Conservation (phyloP, 345 rosid species). For the Draba incana region DNA sequence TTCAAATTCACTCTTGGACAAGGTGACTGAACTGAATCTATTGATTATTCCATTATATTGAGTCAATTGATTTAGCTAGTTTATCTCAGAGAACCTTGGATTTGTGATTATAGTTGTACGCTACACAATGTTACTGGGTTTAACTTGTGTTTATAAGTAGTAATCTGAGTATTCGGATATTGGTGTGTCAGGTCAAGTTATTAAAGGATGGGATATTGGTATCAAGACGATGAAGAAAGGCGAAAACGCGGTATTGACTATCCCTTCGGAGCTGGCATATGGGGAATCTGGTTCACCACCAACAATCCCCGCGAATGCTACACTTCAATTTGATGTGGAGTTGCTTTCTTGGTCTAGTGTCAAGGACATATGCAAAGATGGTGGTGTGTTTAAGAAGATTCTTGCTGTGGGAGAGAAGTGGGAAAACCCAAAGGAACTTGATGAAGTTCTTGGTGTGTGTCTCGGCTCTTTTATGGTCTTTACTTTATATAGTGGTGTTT, state of each 20-base stretch:
- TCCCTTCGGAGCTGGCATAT: slow-evolving; percentile 82
- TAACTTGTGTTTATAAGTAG: neutral
- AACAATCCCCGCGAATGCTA: slow-evolving; percentile 84
- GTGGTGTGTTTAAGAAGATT: slow-evolving; percentile 80
- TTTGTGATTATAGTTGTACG: neutral
- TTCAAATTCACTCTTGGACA: slow-evolving; percentile 95
- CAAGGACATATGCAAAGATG: slow-evolving; percentile 86
- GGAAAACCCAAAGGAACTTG: slow-evolving; percentile 81
- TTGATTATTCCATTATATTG: neutral
- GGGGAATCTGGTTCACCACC: slow-evolving; percentile 90
- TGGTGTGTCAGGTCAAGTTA: slow-evolving; percentile 66
- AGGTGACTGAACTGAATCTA: slow-evolving; percentile 48
- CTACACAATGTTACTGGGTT: neutral
- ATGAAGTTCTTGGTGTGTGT: slow-evolving; percentile 70
- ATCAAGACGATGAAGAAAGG: slow-evolving; percentile 97
- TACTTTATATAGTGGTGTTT: neutral
- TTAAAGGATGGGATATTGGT: slow-evolving; percentile 97
- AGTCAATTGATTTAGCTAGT: neutral
- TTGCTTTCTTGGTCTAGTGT: slow-evolving; percentile 78
- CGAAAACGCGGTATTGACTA: slow-evolving; percentile 85
- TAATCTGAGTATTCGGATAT: neutral
- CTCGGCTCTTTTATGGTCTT: neutral
- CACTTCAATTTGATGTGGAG: slow-evolving; percentile 85
- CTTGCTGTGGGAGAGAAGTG: slow-evolving; percentile 70
- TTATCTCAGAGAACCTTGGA: neutral